Evolutionary conservation across 2,329 filamentous ascomycete genomes (phyloP).

Genomic region (Claviceps quebecensis): DNA sequence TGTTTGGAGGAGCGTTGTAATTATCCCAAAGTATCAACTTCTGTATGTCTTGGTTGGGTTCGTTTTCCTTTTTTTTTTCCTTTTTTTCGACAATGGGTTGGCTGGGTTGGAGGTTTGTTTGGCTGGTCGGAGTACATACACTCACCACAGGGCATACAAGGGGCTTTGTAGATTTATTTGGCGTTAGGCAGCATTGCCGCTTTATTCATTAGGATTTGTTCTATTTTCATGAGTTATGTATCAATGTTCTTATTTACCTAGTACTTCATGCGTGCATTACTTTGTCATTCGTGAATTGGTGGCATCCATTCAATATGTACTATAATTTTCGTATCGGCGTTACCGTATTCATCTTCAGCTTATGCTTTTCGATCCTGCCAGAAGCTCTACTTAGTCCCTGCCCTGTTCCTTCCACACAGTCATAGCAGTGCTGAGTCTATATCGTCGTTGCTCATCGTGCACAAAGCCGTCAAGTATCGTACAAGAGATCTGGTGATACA

Average conservation of each 20-base stretch:
- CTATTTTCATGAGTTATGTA: constrained; percentile 3
- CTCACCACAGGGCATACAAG: neutral
- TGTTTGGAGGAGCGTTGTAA: constrained; percentile 6
- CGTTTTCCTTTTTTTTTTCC: neutral
- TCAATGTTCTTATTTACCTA: neutral
- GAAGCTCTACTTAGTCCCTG: too few relatives aligned
- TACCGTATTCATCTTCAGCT: neutral
- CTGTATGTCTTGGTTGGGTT: neutral
- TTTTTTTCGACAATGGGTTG: neutral
- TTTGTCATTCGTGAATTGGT: too few relatives aligned
- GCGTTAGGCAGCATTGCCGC: constrained; percentile 3
- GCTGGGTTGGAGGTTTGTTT: too few relatives aligned
- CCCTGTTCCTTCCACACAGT: too few relatives aligned
- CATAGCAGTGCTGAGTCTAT: neutral
- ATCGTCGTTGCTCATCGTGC: too few relatives aligned
- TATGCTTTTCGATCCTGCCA: neutral
- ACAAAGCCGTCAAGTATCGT: neutral
- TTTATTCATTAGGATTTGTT: constrained; percentile 1
- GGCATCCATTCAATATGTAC: too few relatives aligned
- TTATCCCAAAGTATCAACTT: neutral
- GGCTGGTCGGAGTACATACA: neutral
- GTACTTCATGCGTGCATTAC: neutral
- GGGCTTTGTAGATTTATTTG: constrained; percentile 4
- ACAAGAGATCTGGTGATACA: neutral
- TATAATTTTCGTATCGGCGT: too few relatives aligned